These are phyloP conservation scores for Helotiales sp. DNA, from an alignment of 2,329 filamentous ascomycete species.

Conservation along the genomic window DNA sequence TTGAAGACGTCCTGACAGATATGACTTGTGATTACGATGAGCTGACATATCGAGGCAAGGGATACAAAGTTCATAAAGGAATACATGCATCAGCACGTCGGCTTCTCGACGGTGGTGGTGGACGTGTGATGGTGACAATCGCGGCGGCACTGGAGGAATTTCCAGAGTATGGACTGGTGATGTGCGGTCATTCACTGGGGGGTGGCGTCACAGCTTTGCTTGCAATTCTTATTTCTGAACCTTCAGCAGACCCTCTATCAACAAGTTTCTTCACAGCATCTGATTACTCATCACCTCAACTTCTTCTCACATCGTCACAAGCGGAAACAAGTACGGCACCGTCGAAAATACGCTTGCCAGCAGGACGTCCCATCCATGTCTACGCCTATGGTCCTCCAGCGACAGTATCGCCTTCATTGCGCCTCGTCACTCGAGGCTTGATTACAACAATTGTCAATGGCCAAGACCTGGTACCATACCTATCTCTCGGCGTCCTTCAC, in stretches of 20 bases:
- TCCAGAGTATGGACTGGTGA: conserved; percentile 58
- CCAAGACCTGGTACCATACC: conserved; percentile 73
- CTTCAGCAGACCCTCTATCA: conserved; percentile 45
- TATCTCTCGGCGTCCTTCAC: conserved; percentile 75
- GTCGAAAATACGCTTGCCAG: conserved; percentile 59
- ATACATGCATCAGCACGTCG: conserved; percentile 60
- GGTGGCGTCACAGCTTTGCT: conserved; percentile 60
- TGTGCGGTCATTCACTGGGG: conserved; percentile 60
- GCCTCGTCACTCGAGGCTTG: conserved; percentile 72
- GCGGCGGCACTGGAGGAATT: conserved; percentile 58
- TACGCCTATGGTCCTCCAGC: conserved; percentile 79
- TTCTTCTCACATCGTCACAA: conserved; percentile 69
- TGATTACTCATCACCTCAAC: conserved; percentile 71
- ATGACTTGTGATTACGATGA: conserved; percentile 63
- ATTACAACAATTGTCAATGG: conserved; percentile 78
- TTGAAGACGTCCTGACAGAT: conserved; percentile 61
- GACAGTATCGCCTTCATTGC: conserved; percentile 72
- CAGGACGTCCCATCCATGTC: conserved; percentile 75
- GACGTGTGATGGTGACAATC: conserved; percentile 57
- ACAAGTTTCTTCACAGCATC: conserved; percentile 60
- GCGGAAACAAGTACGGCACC: conserved; percentile 29
- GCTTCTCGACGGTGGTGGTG: conserved; percentile 54
- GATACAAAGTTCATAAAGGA: conserved; percentile 60
- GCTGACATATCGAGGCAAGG: conserved; percentile 52
- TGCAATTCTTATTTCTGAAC: conserved; percentile 58